Conservation (phyloP, 306 rosid genomes). For the Vigna angularis region DNA sequence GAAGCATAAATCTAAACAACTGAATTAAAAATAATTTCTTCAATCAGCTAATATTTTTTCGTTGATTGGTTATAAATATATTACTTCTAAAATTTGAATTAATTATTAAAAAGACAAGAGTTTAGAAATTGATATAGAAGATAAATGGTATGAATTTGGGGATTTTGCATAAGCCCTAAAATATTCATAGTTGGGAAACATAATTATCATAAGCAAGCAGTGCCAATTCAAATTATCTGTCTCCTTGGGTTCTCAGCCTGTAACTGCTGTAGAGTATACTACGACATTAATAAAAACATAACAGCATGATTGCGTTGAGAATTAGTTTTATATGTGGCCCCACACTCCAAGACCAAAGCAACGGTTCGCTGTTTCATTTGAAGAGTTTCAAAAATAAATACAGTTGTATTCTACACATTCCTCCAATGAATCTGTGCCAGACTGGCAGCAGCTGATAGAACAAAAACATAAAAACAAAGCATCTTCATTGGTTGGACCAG, state of each 20-base stretch:
- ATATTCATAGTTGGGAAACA: background rate
- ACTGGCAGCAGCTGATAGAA: slow-evolving; percentile 19
- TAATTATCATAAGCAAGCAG: background rate
- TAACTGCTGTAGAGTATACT: too few relatives aligned
- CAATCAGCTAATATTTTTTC: too few relatives aligned
- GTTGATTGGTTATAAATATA: too few relatives aligned
- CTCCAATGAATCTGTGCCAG: slow-evolving; percentile 37
- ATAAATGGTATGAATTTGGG: too few relatives aligned
- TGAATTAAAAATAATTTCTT: too few relatives aligned
- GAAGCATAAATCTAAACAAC: too few relatives aligned
- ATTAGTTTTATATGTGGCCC: background rate
- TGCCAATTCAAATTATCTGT: background rate
- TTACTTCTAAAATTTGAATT: too few relatives aligned
- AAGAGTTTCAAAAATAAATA: background rate
- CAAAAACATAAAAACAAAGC: background rate
- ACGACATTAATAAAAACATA: background rate
- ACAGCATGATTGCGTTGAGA: background rate
- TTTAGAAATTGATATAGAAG: too few relatives aligned
- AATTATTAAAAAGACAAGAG: too few relatives aligned
- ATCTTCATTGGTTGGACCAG: slow-evolving; percentile 4
- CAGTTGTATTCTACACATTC: slow-evolving; percentile 42
- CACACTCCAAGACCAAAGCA: slow-evolving; percentile 45
- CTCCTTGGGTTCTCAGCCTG: too few relatives aligned
- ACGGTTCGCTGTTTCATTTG: slow-evolving; percentile 8
- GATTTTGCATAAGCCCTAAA: too few relatives aligned